Conservation (phyloP, 139 green algal genomes). For the Tetradesmus lagerheimii region DNA sequence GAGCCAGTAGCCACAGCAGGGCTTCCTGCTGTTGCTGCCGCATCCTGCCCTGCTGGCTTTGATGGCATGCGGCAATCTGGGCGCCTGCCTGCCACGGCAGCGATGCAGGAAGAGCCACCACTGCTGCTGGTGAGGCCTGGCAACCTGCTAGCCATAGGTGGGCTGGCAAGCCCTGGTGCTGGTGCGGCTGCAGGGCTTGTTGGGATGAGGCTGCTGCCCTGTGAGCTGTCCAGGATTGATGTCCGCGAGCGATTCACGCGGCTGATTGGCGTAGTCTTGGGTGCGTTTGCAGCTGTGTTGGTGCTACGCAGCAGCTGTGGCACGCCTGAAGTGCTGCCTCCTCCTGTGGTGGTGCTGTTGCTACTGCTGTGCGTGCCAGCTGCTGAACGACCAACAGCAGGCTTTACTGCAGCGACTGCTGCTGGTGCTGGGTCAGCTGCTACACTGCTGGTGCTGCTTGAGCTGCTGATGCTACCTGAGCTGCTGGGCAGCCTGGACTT, state of each 20-base stretch:
- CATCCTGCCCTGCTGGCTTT: neutral
- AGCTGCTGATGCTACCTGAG: neutral
- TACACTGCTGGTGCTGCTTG: neutral
- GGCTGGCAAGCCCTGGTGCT: neutral
- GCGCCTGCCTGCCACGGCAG: neutral
- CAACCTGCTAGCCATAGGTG: neutral
- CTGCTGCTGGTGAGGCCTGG: neutral
- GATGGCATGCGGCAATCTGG: neutral
- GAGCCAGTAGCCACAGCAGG: neutral
- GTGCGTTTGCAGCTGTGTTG: neutral
- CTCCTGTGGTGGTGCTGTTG: neutral
- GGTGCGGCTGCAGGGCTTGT: neutral
- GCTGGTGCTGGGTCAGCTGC: neutral
- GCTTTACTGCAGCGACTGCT: neutral
- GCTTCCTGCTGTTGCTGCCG: neutral
- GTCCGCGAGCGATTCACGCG: neutral
- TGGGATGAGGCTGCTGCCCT: conserved; percentile 16
- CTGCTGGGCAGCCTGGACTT: conserved; percentile 8
- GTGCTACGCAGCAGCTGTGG: neutral
- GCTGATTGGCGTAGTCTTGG: neutral
- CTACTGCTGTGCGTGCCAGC: neutral
- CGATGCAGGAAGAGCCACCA: neutral
- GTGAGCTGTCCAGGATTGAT: conserved; percentile 34
- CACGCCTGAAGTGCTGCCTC: neutral
- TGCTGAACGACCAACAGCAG: neutral